phyloP scores from a whole-genome alignment of 2,329 filamentous ascomycete species.

The Fusarium pseudoanthophilum region DNA sequence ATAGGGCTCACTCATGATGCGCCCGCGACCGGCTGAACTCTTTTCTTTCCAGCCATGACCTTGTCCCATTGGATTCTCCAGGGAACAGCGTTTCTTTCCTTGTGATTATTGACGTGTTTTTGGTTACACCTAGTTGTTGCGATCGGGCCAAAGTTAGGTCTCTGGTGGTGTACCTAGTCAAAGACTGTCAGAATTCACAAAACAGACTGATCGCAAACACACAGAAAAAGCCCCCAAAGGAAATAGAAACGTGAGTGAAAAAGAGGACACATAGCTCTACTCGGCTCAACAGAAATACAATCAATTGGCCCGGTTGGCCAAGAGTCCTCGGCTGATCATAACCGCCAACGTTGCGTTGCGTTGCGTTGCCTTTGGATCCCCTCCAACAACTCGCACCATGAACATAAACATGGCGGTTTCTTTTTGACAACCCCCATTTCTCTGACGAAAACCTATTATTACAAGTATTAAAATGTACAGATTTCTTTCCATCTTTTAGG shows the following conservation, averaged over 20 bases:
- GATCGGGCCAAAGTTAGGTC: slow-evolving; percentile 14
- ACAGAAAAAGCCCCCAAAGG: not conserved
- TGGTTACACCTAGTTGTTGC: slow-evolving; percentile 7
- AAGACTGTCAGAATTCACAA: slow-evolving; percentile 4
- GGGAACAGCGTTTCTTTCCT: slow-evolving; percentile 1
- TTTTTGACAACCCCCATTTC: slow-evolving; percentile 37
- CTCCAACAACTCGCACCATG: slow-evolving; percentile 19
- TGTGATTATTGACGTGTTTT: not conserved
- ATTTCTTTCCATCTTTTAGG: slow-evolving; percentile 3
- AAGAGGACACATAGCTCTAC: not conserved
- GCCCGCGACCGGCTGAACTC: slow-evolving; percentile 8
- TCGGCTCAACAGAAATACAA: not conserved
- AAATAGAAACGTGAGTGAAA: not conserved
- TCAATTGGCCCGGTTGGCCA: slow-evolving; percentile 17
- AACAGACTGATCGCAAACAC: slow-evolving; percentile 1
- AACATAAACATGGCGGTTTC: slow-evolving; percentile 37
- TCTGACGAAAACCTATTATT: slow-evolving; percentile 39
- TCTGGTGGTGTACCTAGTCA: slow-evolving; percentile 15
- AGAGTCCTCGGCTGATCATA: slow-evolving; percentile 29
- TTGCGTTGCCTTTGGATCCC: slow-evolving; percentile 12
- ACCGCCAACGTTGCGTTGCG: slow-evolving; percentile 16
- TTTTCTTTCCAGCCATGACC: not conserved
- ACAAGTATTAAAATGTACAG: not conserved
- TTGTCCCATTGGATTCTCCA: slow-evolving; percentile 12
- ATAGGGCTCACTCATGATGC: slow-evolving; percentile 29